Evolutionary conservation across 2,329 filamentous ascomycete genomes (phyloP).

Genomic region (Stachybotrys echinatus): DNA sequence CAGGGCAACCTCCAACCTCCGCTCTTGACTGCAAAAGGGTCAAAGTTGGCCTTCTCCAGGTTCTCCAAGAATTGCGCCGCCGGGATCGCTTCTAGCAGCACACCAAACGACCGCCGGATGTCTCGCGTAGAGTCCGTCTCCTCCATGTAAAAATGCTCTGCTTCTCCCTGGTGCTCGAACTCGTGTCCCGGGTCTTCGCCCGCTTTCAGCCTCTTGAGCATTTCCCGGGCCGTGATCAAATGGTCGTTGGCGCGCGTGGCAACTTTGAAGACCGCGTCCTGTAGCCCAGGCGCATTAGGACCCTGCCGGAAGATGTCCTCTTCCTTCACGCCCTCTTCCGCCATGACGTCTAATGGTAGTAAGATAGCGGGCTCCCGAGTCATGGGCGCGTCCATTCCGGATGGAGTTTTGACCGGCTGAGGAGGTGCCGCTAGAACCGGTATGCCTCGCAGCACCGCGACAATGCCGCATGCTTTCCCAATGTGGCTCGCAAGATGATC

Average conservation of each 20-base stretch:
- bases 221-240: slow-evolving; percentile 86
- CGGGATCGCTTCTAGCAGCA: slow-evolving; percentile 74
- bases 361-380: slow-evolving; percentile 55
- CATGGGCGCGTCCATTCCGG: slow-evolving; percentile 28
- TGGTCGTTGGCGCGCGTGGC: slow-evolving; percentile 95
- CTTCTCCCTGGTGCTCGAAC: slow-evolving; percentile 81
- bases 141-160: slow-evolving; percentile 51
- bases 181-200: slow-evolving; percentile 75
- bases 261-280: slow-evolving; percentile 86
- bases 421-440: slow-evolving; percentile 77
- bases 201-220: slow-evolving; percentile 74
- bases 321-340: slow-evolving; percentile 71
- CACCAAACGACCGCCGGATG: slow-evolving; percentile 63
- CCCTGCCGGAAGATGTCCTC: slow-evolving; percentile 85
- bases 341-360: slow-evolving; percentile 86
- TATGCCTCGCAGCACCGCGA: slow-evolving; percentile 78
- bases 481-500: slow-evolving; percentile 95
- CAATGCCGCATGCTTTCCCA: slow-evolving; percentile 88
- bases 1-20: slow-evolving; percentile 78
- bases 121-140: slow-evolving; percentile 31
- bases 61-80: slow-evolving; percentile 73
- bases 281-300: slow-evolving; percentile 70
- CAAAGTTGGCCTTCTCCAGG: slow-evolving; percentile 77
- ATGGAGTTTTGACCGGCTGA: slow-evolving; percentile 38
- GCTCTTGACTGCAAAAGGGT: slow-evolving; percentile 64